Evolutionary conservation across 371 early-diverging fungal genomes (phyloP), one percentile per base, ranked within the genome.

Genomic region (Smittium mucronatum): DNA sequence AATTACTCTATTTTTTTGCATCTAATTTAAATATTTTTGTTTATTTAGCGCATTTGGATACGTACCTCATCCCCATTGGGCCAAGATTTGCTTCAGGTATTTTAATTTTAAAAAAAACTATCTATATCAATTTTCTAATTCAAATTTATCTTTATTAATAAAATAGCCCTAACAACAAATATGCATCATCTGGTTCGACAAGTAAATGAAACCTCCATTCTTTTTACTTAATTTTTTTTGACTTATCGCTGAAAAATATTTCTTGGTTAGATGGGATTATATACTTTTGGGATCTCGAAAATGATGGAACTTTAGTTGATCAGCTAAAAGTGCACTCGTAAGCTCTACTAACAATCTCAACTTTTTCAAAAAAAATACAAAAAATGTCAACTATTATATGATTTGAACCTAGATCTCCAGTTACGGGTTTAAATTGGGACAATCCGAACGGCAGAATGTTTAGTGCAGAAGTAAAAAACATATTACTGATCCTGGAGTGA

Each of bases 261-360:
- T 58, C 33, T 30, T 78, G 80, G n/a, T 70, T 74, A 79, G 91
- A 89, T 78, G 94, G 94, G 0, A 74, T 76, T 32, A 67, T 93
- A 58, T 88, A 83, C 78, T 75, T 91, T 36, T 93, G 94, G 94
- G 86, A 91, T 72, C 71, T 77, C 1, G 76, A 75, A 28, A 81
- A 84, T 25, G 82, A 82, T 26, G 83, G 83, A 25, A 71, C 73
- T 29, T 75, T 82, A 1, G 79, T 81, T 36, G 81, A 76, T 70
- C 72, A 75, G 57, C 70, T 74, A 64, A 75, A 78, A 70, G 75
- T 82, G 16, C 84, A 81, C 70, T 73, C 74, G 34, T 75, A 81
- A 5, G 75, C 82, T 25, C 78, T 85, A 64, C 80, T 59, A 59
- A 59, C 59, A 59, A 21, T 16, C 59, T 59, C 26, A 59, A 16